Evolutionary conservation across 2,329 filamentous ascomycete genomes (phyloP).

Genomic region (Cercospora canescens): DNA sequence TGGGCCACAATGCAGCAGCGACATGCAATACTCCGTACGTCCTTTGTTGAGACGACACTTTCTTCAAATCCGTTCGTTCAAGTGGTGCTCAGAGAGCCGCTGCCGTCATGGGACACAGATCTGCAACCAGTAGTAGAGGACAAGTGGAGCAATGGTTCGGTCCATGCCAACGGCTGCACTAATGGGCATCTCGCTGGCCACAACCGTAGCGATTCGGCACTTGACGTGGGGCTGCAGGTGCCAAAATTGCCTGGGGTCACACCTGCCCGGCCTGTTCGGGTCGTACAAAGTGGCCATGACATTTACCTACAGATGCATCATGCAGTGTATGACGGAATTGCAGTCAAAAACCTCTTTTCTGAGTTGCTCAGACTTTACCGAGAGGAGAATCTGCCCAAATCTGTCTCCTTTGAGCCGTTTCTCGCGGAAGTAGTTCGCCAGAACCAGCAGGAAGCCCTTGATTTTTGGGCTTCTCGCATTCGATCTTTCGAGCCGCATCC

Average conservation of each 20-base stretch:
- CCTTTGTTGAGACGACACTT: conserved; percentile 67
- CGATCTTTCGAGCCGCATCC: conserved; percentile 49
- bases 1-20: conserved; percentile 66
- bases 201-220: not conserved
- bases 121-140: not conserved
- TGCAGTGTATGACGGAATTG: conserved; percentile 82
- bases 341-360: conserved; percentile 66
- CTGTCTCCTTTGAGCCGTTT: conserved; percentile 64
- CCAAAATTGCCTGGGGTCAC: conserved; percentile 13
- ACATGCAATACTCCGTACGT: conserved; percentile 77
- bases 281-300: conserved; percentile 10
- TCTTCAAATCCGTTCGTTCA: conserved; percentile 67
- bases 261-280: conserved; percentile 11
- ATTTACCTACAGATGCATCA: conserved; percentile 68
- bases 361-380: conserved; percentile 66
- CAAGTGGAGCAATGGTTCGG: not conserved
- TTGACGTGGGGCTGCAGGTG: not conserved
- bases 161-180: not conserved
- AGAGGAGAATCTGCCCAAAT: conserved; percentile 47
- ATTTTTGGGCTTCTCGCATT: conserved; percentile 67
- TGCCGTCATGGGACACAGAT: conserved; percentile 42
- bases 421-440: conserved; percentile 58
- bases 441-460: conserved; percentile 51
- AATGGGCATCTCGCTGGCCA: conserved; percentile 10
- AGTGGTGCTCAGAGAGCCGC: conserved; percentile 59